phyloP scores from a whole-genome alignment of 306 rosid species.

The Castanea mollissima region DNA sequence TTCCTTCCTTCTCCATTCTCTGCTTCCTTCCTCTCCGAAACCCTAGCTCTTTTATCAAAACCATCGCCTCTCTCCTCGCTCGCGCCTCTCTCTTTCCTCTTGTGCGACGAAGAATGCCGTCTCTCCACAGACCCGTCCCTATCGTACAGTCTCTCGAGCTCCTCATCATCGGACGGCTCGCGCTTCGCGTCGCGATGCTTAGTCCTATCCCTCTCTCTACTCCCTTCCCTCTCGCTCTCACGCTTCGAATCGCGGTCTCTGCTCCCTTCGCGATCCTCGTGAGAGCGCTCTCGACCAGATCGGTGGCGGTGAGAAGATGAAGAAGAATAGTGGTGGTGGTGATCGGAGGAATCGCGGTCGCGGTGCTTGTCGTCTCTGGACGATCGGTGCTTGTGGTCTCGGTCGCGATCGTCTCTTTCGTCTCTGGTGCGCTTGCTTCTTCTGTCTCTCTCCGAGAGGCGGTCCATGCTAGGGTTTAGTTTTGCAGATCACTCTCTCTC shows the following conservation, averaged over 20 bases:
- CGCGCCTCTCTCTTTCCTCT: constrained; percentile 80
- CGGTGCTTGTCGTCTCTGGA: constrained; percentile 27
- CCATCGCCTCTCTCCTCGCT: constrained; percentile 44
- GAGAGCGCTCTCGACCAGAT: constrained; percentile 52
- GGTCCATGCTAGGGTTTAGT: constrained; percentile 64
- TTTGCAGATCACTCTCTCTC: background rate
- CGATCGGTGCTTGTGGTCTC: constrained; percentile 10
- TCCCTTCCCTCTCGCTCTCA: constrained; percentile 42
- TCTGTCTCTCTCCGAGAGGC: constrained; percentile 49
- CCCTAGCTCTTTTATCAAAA: constrained; percentile 67
- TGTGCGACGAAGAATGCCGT: constrained; percentile 42
- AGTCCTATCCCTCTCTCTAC: constrained; percentile 44
- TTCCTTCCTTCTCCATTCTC: constrained; percentile 34
- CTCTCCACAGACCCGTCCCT: constrained; percentile 43
- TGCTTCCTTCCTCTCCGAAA: constrained; percentile 41
- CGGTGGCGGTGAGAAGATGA: constrained; percentile 33
- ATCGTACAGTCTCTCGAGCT: constrained; percentile 21
- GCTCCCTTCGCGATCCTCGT: constrained; percentile 24
- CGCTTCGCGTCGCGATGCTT: constrained; percentile 34
- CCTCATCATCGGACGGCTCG: constrained; percentile 25
- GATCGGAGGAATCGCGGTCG: constrained; percentile 45
- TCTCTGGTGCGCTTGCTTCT: constrained; percentile 54
- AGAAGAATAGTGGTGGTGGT: constrained; percentile 24
- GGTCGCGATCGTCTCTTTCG: constrained; percentile 38
- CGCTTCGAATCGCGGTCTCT: constrained; percentile 34